These are phyloP conservation scores for Cenchrus purpureus DNA, from an alignment of 176 grass and related monocot genomes.

Conservation along the genomic window DNA sequence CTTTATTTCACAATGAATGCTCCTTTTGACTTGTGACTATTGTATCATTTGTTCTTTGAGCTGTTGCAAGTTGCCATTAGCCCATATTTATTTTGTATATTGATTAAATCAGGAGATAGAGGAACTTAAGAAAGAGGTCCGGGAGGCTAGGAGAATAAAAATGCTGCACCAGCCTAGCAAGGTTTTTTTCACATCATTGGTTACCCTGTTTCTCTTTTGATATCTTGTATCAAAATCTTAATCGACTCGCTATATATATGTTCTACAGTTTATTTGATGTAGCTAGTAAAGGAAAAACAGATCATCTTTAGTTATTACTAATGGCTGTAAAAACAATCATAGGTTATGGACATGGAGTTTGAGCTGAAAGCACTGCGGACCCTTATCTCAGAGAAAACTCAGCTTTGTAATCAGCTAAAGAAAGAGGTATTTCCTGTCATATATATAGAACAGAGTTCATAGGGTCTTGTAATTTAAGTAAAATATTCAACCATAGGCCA, in stretches of 20 bases:
- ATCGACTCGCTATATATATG: neutral
- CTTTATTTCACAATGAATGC: constrained; percentile 29
- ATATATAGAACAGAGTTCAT: constrained; percentile 12
- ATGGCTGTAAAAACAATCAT: neutral
- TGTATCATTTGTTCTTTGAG: constrained; percentile 21
- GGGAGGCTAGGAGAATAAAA: constrained; percentile 98
- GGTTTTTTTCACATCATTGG: constrained; percentile 53
- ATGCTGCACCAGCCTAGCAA: constrained; percentile 99
- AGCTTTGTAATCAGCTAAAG: constrained; percentile 87
- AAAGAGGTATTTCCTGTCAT: constrained; percentile 69
- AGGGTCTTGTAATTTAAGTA: constrained; percentile 7
- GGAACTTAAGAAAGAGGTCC: constrained; percentile 81
- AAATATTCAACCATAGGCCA: constrained; percentile 16
- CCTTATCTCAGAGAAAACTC: constrained; percentile 78
- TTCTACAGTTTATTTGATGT: neutral
- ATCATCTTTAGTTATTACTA: constrained; percentile 12
- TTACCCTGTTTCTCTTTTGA: constrained; percentile 8
- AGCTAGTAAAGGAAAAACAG: constrained; percentile 4
- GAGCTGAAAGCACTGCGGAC: constrained; percentile 76
- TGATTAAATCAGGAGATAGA: constrained; percentile 72
- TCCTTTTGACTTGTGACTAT: constrained; percentile 32
- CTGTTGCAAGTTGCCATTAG: constrained; percentile 5
- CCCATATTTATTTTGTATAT: constrained; percentile 9
- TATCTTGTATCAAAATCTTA: constrained; percentile 16
- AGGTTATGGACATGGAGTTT: constrained; percentile 98